Percentiles rank a stretch among this genome's conserved stretches.
Evolutionary conservation across 2,329 filamentous ascomycete genomes (phyloP).

Genomic region (Sporothrix brasiliensis): DNA sequence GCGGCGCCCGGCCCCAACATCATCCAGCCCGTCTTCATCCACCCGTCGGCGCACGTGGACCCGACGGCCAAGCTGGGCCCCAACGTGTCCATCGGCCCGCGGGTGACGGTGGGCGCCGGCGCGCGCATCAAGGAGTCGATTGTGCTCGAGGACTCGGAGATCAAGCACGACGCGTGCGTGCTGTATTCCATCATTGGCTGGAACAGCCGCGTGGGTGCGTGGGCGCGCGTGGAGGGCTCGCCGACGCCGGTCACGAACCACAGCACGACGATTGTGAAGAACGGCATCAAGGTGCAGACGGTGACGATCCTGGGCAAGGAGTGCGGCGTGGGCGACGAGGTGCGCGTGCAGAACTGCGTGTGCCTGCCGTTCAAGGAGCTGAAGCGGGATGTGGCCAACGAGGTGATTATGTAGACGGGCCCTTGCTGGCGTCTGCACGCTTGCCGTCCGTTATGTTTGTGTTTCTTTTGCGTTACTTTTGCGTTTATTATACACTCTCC

Average conservation of each 20-base stretch:
- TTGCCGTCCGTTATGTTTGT: background rate
- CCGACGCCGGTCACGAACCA: constrained; percentile 86
- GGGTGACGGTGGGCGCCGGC: constrained; percentile 79
- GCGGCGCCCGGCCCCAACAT: constrained; percentile 83
- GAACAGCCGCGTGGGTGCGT: constrained; percentile 94
- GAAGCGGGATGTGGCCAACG: constrained; percentile 86
- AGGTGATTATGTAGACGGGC: constrained; percentile 79
- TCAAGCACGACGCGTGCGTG: constrained; percentile 95
- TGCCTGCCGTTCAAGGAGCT: constrained; percentile 98
- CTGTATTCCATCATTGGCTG: constrained; percentile 96
- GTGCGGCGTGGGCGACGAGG: constrained; percentile 88
- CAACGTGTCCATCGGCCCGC: constrained; percentile 94
- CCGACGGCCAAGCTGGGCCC: constrained; percentile 95
- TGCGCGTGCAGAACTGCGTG: constrained; percentile 95
- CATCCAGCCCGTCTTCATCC: constrained; percentile 90
- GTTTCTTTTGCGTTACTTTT: too few relatives aligned
- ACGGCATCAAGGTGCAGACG: constrained; percentile 97
- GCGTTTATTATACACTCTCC: too few relatives aligned
- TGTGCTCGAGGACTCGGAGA: constrained; percentile 89
- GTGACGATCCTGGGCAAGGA: constrained; percentile 98
- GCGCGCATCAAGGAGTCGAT: constrained; percentile 94
- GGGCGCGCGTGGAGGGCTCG: constrained; percentile 95
- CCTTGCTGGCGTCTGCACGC: too few relatives aligned
- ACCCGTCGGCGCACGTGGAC: constrained; percentile 86
- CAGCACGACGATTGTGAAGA: constrained; percentile 93